phyloP scores from a whole-genome alignment of 768 basidiomycete genomes.

The Tephrocybe sp. region DNA sequence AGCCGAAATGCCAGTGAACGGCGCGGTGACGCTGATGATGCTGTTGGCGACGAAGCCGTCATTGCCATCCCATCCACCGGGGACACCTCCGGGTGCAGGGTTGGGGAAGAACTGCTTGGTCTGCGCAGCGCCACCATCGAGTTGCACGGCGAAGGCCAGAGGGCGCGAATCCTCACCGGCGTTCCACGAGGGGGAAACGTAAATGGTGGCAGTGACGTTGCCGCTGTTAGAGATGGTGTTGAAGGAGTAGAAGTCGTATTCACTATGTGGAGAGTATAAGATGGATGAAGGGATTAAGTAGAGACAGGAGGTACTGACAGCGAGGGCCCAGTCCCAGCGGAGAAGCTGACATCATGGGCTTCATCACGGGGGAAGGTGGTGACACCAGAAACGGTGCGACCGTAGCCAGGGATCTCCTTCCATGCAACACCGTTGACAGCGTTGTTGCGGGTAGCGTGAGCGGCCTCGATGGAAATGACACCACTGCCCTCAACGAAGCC shows the following conservation, averaged over 20 bases:
- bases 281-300: not conserved
- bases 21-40: constrained; percentile 41
- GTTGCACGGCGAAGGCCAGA: constrained; percentile 47
- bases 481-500: constrained; percentile 68
- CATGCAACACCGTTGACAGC: constrained; percentile 54
- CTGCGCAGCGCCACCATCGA: constrained; percentile 44
- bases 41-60: constrained; percentile 57
- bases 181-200: constrained; percentile 56
- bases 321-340: constrained; percentile 59
- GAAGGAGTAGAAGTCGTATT: constrained; percentile 69
- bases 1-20: constrained; percentile 39
- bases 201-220: constrained; percentile 49
- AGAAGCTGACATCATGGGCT: constrained; percentile 54
- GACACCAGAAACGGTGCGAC: constrained; percentile 60
- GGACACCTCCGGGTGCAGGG: constrained; percentile 44
- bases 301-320: constrained; percentile 36
- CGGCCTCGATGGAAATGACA: constrained; percentile 66
- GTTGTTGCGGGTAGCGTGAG: constrained; percentile 49
- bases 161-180: constrained; percentile 49
- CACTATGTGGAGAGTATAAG: constrained; percentile 28
- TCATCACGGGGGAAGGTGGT: constrained; percentile 56
- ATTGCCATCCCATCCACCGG: constrained; percentile 46
- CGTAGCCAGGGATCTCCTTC: constrained; percentile 60
- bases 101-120: constrained; percentile 47
- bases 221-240: constrained; percentile 40